These are phyloP conservation scores for Camelina neglecta DNA, from an alignment of 345 rosid genomes.

Conservation along the genomic window DNA sequence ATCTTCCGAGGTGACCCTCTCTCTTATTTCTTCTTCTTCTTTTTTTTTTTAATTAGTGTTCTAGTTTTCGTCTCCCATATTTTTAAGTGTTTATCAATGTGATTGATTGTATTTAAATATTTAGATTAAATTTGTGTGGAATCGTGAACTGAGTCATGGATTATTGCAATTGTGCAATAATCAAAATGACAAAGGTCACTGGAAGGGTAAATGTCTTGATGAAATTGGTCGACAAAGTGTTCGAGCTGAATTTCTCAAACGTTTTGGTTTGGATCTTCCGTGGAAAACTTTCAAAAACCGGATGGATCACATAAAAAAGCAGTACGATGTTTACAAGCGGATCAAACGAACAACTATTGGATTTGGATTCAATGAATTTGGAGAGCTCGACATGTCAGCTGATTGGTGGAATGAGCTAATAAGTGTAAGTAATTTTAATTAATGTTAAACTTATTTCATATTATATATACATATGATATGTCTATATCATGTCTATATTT, in stretches of 20 bases:
- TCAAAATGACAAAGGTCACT: not conserved
- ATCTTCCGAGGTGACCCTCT: too few relatives aligned
- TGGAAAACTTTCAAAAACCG: not conserved
- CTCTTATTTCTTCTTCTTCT: too few relatives aligned
- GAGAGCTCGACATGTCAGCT: not conserved
- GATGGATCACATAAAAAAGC: not conserved
- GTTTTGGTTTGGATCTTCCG: not conserved
- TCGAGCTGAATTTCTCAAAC: not conserved
- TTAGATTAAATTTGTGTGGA: not conserved
- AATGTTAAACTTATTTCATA: too few relatives aligned
- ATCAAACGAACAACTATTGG: not conserved
- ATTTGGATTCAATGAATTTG: not conserved
- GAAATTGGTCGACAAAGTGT: not conserved
- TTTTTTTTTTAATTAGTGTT: too few relatives aligned
- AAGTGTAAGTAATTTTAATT: too few relatives aligned
- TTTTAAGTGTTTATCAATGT: too few relatives aligned
- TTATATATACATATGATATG: too few relatives aligned
- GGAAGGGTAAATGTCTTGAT: not conserved
- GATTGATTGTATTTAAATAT: too few relatives aligned
- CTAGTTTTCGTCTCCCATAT: too few relatives aligned
- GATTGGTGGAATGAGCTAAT: too few relatives aligned
- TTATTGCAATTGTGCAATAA: not conserved
- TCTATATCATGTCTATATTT: too few relatives aligned
- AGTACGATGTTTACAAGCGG: conserved; percentile 10
- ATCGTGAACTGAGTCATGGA: not conserved